Percentiles rank a stretch among this genome's conserved stretches.
Evolutionary conservation across 768 basidiomycete species (phyloP).

Genomic region (Asterophora parasitica): DNA sequence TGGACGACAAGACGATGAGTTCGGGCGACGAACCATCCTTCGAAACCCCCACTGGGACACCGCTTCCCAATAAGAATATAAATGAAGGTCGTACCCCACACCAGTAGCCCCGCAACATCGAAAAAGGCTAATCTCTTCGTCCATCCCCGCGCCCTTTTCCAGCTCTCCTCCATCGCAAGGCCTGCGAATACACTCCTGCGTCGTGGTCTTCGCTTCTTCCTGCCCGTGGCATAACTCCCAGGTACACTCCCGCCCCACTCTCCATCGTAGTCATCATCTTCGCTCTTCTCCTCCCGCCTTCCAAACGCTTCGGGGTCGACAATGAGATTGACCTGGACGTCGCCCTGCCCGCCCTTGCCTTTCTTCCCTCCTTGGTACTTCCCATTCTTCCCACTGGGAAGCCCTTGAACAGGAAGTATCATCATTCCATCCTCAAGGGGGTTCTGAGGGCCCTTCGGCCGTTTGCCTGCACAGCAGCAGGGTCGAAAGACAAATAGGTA

Average conservation of each 20-base stretch:
- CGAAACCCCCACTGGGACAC: slow-evolving; percentile 58
- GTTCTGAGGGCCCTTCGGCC: slow-evolving; percentile 25
- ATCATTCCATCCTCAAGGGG: slow-evolving; percentile 42
- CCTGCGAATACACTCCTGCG: slow-evolving; percentile 53
- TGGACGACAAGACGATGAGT: background rate
- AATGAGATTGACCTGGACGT: slow-evolving; percentile 70
- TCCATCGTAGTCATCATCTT: slow-evolving; percentile 29
- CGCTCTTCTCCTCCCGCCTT: slow-evolving; percentile 28
- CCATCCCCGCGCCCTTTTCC: slow-evolving; percentile 52
- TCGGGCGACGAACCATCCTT: slow-evolving; percentile 52
- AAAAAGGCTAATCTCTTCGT: slow-evolving; percentile 47
- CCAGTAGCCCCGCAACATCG: slow-evolving; percentile 41
- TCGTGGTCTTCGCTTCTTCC: slow-evolving; percentile 32
- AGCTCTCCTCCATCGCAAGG: slow-evolving; percentile 58
- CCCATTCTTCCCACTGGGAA: slow-evolving; percentile 39
- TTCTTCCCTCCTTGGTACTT: slow-evolving; percentile 30
- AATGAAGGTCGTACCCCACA: slow-evolving; percentile 59
- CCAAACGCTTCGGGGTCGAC: slow-evolving; percentile 62
- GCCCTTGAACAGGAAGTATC: slow-evolving; percentile 59
- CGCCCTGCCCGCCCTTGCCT: slow-evolving; percentile 38
- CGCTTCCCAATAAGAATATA: slow-evolving; percentile 55
- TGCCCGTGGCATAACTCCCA: slow-evolving; percentile 27
- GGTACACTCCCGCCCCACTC: slow-evolving; percentile 35
- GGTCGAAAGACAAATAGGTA: slow-evolving; percentile 57
- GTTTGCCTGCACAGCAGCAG: slow-evolving; percentile 42